Evolutionary conservation across 2,329 filamentous ascomycete genomes (phyloP).

Genomic region (Aspergillus sp.): DNA sequence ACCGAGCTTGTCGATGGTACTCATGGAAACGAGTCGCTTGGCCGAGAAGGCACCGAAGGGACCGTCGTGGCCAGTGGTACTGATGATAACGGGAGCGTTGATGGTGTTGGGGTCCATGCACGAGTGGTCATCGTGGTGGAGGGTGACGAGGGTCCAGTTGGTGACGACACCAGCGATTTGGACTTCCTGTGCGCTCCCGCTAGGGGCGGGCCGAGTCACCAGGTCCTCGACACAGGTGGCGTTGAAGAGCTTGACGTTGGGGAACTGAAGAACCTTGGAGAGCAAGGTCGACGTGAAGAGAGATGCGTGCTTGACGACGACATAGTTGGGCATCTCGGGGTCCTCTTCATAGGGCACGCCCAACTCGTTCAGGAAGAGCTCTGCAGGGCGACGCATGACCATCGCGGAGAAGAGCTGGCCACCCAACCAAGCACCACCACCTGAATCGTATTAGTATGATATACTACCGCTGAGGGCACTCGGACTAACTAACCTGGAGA

Average conservation of each 20-base stretch:
- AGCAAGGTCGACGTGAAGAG: conserved; percentile 88
- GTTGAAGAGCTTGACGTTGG: conserved; percentile 96
- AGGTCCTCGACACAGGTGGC: conserved; percentile 89
- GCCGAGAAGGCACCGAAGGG: conserved; percentile 89
- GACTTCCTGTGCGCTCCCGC: conserved; percentile 52
- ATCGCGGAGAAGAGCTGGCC: conserved; percentile 94
- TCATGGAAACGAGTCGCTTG: conserved; percentile 89
- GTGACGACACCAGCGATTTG: conserved; percentile 87
- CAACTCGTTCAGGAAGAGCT: conserved; percentile 77
- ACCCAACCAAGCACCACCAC: conserved; percentile 88
- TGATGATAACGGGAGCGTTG: conserved; percentile 85
- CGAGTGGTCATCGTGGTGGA: conserved; percentile 84
- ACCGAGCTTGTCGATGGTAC: conserved; percentile 75
- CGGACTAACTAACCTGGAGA: conserved; percentile 59
- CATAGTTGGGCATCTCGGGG: conserved; percentile 79
- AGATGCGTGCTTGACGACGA: conserved; percentile 91
- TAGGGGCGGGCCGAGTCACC: conserved; percentile 69
- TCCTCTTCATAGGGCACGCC: conserved; percentile 87
- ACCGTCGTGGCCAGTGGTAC: conserved; percentile 86
- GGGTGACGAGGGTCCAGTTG: conserved; percentile 90
- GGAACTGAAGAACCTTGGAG: conserved; percentile 77
- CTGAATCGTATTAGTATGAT: conserved; percentile 36
- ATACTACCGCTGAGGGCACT: too few species aligned
- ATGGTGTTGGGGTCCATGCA: conserved; percentile 99
- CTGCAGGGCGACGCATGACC: conserved; percentile 91